These are phyloP conservation scores for Diplocarpon rosae DNA, from an alignment of 2,329 filamentous ascomycete genomes.

Conservation along the genomic window DNA sequence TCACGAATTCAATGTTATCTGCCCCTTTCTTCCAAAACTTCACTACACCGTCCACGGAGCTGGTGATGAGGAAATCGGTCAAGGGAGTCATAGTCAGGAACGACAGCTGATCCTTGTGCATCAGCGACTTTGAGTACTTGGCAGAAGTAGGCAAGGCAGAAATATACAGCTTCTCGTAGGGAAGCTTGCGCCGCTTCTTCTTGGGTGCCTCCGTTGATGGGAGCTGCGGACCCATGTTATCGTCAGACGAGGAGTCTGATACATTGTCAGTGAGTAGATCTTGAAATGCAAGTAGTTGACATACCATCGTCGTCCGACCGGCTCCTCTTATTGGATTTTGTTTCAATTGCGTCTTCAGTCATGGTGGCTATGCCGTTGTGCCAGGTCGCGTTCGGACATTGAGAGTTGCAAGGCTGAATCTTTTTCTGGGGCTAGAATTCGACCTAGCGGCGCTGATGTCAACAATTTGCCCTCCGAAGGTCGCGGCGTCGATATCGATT, in stretches of 20 bases:
- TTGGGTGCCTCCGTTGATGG: slow-evolving; percentile 69
- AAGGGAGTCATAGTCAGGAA: slow-evolving; percentile 81
- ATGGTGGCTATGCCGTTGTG: slow-evolving; percentile 18
- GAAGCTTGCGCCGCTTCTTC: slow-evolving; percentile 84
- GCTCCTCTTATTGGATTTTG: slow-evolving; percentile 40
- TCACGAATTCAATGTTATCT: slow-evolving; percentile 90
- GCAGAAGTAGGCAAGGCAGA: slow-evolving; percentile 71
- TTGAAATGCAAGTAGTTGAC: slow-evolving; percentile 6
- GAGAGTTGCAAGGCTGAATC: slow-evolving; percentile 1
- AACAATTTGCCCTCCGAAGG: background rate
- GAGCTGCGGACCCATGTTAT: slow-evolving; percentile 88
- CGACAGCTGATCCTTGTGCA: slow-evolving; percentile 93
- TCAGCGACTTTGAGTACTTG: slow-evolving; percentile 89
- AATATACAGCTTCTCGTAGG: slow-evolving; percentile 91
- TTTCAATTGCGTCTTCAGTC: slow-evolving; percentile 26
- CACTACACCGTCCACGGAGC: slow-evolving; percentile 87
- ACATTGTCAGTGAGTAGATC: slow-evolving; percentile 7
- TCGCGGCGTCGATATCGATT: background rate
- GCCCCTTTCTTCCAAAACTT: slow-evolving; percentile 99
- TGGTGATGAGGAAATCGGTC: slow-evolving; percentile 92
- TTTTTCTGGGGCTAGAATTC: background rate
- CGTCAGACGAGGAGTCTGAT: slow-evolving; percentile 56
- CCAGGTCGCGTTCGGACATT: background rate
- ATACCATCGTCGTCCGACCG: slow-evolving; percentile 36
- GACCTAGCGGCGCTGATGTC: background rate